phyloP scores from a whole-genome alignment of 352 stramenopile genomes.

The Pythium pectinolyticum region DNA sequence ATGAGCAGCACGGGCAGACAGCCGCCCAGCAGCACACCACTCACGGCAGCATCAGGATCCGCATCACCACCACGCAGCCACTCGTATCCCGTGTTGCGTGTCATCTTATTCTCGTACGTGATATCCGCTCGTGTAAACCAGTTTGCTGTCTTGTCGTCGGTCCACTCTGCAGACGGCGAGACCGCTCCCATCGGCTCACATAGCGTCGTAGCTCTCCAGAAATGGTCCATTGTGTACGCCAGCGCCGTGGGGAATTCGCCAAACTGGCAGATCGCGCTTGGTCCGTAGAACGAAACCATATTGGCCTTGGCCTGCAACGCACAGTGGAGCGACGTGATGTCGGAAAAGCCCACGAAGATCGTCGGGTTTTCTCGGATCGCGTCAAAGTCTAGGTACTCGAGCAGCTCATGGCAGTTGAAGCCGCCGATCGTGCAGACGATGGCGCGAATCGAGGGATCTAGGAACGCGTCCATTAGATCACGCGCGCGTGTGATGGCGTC shows the following conservation, averaged over 20 bases:
- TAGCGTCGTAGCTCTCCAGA: conserved; percentile 33
- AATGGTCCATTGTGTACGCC: conserved; percentile 46
- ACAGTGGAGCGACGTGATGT: conserved; percentile 65
- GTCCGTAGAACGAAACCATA: conserved; percentile 63
- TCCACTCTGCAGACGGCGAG: conserved; percentile 47
- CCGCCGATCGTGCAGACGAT: conserved; percentile 63
- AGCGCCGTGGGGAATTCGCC: conserved; percentile 54
- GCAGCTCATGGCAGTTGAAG: conserved; percentile 57
- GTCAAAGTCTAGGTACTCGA: conserved; percentile 64
- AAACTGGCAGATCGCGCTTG: conserved; percentile 55
- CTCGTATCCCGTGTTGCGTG: conserved; percentile 42
- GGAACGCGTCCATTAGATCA: conserved; percentile 59
- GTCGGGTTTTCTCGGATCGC: conserved; percentile 42
- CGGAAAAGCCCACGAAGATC: conserved; percentile 61
- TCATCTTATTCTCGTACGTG: conserved; percentile 39
- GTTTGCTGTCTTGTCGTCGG: conserved; percentile 63
- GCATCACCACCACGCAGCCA: conserved; percentile 42
- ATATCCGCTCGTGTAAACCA: conserved; percentile 53
- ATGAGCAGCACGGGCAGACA: conserved; percentile 63
- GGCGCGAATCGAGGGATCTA: conserved; percentile 35
- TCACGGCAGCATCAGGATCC: too few species aligned
- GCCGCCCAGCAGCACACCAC: conserved; percentile 44
- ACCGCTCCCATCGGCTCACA: conserved; percentile 35
- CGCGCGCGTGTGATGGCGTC: conserved; percentile 39
- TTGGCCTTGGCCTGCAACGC: conserved; percentile 42